Evolutionary conservation across 148 eudicot genomes (phyloP).

Genomic region (Dianthus caryophyllus): DNA sequence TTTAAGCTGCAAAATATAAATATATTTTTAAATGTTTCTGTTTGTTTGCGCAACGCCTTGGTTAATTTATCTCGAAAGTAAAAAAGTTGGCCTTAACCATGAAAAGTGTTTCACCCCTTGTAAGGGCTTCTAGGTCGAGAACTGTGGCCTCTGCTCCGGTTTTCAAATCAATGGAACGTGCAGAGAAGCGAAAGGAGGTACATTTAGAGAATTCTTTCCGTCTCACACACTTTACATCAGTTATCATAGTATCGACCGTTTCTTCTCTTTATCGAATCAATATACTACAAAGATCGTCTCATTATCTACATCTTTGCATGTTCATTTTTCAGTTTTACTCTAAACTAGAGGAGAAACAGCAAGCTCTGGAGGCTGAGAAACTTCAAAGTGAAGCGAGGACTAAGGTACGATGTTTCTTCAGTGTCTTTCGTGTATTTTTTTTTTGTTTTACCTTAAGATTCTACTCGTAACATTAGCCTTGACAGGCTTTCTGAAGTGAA

Average conservation of each 20-base stretch:
- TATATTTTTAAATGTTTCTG: constrained; percentile 3
- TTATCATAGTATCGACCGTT: background rate
- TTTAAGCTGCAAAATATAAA: constrained; percentile 6
- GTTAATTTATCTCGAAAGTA: background rate
- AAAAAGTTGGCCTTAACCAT: constrained; percentile 35
- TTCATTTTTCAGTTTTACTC: constrained; percentile 45
- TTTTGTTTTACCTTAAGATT: too few relatives aligned
- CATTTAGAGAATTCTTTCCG: constrained; percentile 10
- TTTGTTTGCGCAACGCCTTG: constrained; percentile 4
- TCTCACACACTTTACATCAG: background rate
- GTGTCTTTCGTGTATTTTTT: background rate
- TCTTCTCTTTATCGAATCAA: background rate
- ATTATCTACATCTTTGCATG: background rate
- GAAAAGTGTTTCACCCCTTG: constrained; percentile 39
- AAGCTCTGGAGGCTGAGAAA: constrained; percentile 82
- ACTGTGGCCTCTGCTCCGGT: constrained; percentile 61
- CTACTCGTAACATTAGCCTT: background rate
- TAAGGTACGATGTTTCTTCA: constrained; percentile 44
- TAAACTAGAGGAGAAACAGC: constrained; percentile 83
- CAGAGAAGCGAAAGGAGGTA: constrained; percentile 90
- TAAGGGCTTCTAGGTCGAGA: constrained; percentile 36
- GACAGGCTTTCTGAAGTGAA: too few relatives aligned
- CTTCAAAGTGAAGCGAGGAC: constrained; percentile 67
- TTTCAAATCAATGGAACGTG: constrained; percentile 69
- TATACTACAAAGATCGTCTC: background rate